Evolutionary conservation across 176 grass and related monocot genomes (phyloP), one percentile per base, ranked within the genome.

Genomic region (Triticum monococcum): DNA sequence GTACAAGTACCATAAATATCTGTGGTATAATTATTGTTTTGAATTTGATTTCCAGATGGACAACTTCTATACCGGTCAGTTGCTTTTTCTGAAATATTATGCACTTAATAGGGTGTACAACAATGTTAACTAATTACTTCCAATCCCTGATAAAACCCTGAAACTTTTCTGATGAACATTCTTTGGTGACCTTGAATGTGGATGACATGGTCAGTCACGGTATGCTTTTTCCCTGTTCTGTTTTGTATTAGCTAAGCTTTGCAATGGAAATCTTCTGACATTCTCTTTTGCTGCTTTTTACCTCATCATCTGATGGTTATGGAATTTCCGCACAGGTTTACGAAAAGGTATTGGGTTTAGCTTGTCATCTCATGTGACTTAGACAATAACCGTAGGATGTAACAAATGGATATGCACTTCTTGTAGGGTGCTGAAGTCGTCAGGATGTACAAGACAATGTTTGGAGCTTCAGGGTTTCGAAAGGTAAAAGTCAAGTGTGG

Each of bases 391-490:
- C 8, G 65, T 50, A 41, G 68, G 48, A 86, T 83, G 20, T 86
- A 60, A 79, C 68, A 68, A 73, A 63, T 81, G 33, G 46, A 72
- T 67, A 79, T 74, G 31, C 85, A 73, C 73, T 81, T 90, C 74
- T 80, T 90, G 75, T 84, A 99, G 97, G 97, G 97, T 72, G 97
- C 97, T 83, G 97, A 99, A 91, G 97, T 99, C 68, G 97, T 99
- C 68, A 91, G 97, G 88, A 99, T 99, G 94, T 99, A 99, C 90
- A 99, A 99, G 91, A 96, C 94, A 66, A 92, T 99, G 88, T 95
- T 99, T 84, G 97, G 94, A 78, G 90, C 91, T 83, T 84, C 91
- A 81, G 94, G 97, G 13, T 99, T 99, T 73, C 84, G 90, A 61
- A 99, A 96, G 97, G 97, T 99, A 82, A 83, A 80, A 24, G 10